phyloP scores from a whole-genome alignment of 495 filamentous ascomycete species.

The Tuber microsphaerosporum region DNA sequence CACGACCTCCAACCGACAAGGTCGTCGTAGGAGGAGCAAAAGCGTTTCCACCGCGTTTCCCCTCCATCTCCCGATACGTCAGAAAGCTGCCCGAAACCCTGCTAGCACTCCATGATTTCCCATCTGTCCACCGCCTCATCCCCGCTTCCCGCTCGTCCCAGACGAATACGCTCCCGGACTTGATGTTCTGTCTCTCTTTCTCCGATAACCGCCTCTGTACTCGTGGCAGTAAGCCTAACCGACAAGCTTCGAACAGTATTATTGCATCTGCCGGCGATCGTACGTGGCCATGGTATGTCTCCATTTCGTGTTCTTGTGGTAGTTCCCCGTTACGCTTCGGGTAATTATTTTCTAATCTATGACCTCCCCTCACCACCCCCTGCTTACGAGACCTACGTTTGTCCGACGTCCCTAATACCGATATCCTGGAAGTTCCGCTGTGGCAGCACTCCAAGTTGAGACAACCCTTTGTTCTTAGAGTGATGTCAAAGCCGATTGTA shows the following conservation, averaged over 20 bases:
- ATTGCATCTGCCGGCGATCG: slow-evolving; percentile 91
- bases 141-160: slow-evolving; percentile 98
- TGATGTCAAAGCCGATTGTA: neutral
- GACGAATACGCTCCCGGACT: slow-evolving; percentile 93
- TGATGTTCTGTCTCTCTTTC: slow-evolving; percentile 90
- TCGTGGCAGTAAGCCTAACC: slow-evolving; percentile 77
- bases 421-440: neutral
- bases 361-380: slow-evolving; percentile 4
- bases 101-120: slow-evolving; percentile 98
- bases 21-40: slow-evolving; percentile 51
- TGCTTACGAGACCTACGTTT: neutral
- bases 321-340: neutral
- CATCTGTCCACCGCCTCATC: slow-evolving; percentile 97
- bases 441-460: neutral
- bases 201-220: slow-evolving; percentile 91
- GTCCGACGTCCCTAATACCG: neutral
- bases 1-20: slow-evolving; percentile 45
- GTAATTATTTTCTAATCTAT: slow-evolving; percentile 2
- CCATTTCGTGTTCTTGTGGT: slow-evolving; percentile 52
- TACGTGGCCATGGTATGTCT: slow-evolving; percentile 90
- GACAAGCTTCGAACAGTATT: slow-evolving; percentile 93
- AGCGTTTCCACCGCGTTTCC: slow-evolving; percentile 69
- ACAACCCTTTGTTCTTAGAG: neutral
- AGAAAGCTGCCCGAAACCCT: slow-evolving; percentile 95
- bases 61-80: slow-evolving; percentile 98